A percentile compares a stretch with the other conserved stretches of the same genome.
Evolutionary conservation across 208 protist genomes (phyloP).

Genomic region (Crithidia expoeki): DNA sequence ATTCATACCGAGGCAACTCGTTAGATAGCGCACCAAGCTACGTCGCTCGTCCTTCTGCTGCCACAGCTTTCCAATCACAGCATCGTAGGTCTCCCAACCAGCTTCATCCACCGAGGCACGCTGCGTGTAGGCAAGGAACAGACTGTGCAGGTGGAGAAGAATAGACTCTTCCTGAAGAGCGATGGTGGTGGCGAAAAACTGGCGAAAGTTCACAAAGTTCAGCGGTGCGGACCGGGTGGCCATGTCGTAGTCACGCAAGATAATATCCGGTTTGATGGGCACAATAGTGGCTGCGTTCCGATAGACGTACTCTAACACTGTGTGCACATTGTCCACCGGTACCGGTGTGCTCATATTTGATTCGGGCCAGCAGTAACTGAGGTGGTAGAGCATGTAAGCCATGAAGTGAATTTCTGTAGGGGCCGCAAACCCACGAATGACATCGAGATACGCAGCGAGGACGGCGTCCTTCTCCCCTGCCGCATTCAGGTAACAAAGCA

Average conservation of each 20-base stretch:
- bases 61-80: conserved; percentile 61
- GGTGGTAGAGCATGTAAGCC: conserved; percentile 77
- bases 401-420: conserved; percentile 87
- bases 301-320: conserved; percentile 84
- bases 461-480: conserved; percentile 53
- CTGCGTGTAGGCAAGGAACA: conserved; percentile 62
- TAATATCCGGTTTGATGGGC: conserved; percentile 62
- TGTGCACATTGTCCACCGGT: conserved; percentile 60
- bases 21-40: conserved; percentile 70
- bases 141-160: conserved; percentile 74
- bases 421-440: conserved; percentile 82
- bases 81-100: conserved; percentile 70
- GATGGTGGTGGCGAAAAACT: conserved; percentile 73
- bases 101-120: conserved; percentile 50
- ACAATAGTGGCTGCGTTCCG: conserved; percentile 53
- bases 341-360: conserved; percentile 69
- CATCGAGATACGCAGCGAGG: conserved; percentile 73
- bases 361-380: conserved; percentile 87
- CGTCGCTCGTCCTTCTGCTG: conserved; percentile 61
- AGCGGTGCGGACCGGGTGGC: conserved; percentile 73
- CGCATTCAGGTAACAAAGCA: conserved; percentile 89
- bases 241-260: conserved; percentile 81
- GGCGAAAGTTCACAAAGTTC: conserved; percentile 73
- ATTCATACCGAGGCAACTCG: conserved; percentile 74
- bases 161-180: conserved; percentile 86